phyloP scores from a whole-genome alignment of 1,139 yeast species.

The Hemisphaericaspora xylanilytica region DNA sequence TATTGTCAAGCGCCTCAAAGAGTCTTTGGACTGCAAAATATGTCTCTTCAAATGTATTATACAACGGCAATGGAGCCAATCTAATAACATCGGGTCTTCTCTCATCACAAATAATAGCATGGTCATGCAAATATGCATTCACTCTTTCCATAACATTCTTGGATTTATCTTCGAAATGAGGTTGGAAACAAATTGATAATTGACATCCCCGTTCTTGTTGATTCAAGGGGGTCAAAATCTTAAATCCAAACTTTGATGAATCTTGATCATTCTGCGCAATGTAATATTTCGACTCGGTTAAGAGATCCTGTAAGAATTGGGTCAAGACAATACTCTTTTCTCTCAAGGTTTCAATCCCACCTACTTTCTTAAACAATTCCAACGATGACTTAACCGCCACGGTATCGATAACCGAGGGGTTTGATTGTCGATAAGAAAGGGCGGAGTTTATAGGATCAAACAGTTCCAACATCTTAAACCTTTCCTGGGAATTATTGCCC shows the following conservation, averaged over 20 bases:
- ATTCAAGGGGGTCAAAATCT: constrained; percentile 68
- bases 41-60: constrained; percentile 73
- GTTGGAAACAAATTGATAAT: constrained; percentile 67
- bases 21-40: constrained; percentile 45
- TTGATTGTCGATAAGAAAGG: constrained; percentile 85
- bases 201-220: constrained; percentile 73
- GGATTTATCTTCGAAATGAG: constrained; percentile 35
- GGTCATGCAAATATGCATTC: constrained; percentile 44
- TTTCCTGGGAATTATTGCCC: constrained; percentile 72
- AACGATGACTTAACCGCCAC: constrained; percentile 69
- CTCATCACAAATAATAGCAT: constrained; percentile 81
- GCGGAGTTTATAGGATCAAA: constrained; percentile 85
- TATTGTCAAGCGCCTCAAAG: constrained; percentile 32
- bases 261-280: constrained; percentile 24
- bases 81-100: constrained; percentile 86
- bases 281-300: constrained; percentile 46
- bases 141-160: constrained; percentile 64
- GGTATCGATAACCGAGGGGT: constrained; percentile 83
- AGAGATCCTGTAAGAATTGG: constrained; percentile 47
- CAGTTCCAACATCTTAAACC: constrained; percentile 77
- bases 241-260: constrained; percentile 44
- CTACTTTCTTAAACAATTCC: constrained; percentile 56
- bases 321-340: constrained; percentile 60
- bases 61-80: constrained; percentile 79
- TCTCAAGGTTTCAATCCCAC: constrained; percentile 62